A percentile compares a stretch with the other conserved stretches of the same genome.
phyloP scores from a whole-genome alignment of 805 yeast genomes.

The Kazachstania psychrophila region DNA sequence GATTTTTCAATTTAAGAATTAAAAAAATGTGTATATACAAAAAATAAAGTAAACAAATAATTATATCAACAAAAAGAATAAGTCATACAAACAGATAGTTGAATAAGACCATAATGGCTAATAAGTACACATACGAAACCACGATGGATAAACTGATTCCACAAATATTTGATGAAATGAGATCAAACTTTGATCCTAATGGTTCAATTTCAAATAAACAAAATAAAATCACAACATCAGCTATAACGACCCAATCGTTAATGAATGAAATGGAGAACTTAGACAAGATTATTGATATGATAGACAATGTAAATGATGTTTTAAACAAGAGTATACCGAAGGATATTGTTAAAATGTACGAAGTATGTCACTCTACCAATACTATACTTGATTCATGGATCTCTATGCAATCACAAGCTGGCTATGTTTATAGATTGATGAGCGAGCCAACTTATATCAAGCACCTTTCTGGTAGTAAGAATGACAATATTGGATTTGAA shows the following conservation, averaged over 20 bases:
- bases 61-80: no score
- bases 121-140: no score
- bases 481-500: constrained; percentile 21
- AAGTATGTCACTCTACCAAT: constrained; percentile 40
- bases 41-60: no score
- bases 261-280: constrained; percentile 24
- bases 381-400: constrained; percentile 51
- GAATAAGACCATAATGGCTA: no score
- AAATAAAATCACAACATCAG: constrained; percentile 2
- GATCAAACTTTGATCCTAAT: constrained; percentile 16
- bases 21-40: no score
- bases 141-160: constrained; percentile 26
- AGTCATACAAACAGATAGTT: no score
- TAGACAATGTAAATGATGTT: constrained; percentile 18
- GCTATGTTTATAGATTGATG: constrained; percentile 42
- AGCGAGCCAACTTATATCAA: constrained; percentile 35
- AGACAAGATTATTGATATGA: constrained; percentile 24
- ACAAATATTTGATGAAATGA: constrained; percentile 27
- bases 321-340: constrained; percentile 15
- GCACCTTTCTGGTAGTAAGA: constrained; percentile 20
- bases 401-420: constrained; percentile 52
- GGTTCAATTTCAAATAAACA: constrained; percentile 3
- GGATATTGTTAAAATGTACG: constrained; percentile 29
- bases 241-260: constrained; percentile 24
- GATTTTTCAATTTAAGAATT: no score